phyloP scores from a whole-genome alignment of 495 filamentous ascomycete genomes.

The Xylaria intraflava region DNA sequence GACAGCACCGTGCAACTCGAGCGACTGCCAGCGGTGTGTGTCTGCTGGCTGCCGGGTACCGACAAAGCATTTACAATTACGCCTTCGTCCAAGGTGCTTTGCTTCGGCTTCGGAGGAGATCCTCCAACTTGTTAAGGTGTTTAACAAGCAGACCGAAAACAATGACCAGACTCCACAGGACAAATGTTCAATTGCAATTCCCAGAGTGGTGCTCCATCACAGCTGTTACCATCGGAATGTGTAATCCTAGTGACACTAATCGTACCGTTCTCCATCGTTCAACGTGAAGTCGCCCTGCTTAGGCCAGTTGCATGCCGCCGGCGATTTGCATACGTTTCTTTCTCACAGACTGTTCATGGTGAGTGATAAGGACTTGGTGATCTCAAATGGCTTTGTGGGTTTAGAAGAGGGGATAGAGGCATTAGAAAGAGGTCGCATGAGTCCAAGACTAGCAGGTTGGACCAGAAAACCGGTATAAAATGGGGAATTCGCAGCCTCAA shows the following conservation, averaged over 20 bases:
- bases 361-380: constrained; percentile 24
- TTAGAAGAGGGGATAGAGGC: constrained; percentile 15
- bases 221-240: constrained; percentile 21
- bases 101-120: too few relatives aligned
- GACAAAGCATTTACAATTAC: too few relatives aligned
- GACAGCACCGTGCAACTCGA: too few relatives aligned
- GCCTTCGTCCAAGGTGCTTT: too few relatives aligned
- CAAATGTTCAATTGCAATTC: constrained; percentile 24
- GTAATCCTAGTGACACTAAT: background rate
- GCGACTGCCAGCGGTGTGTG: too few relatives aligned
- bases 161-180: background rate
- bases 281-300: background rate
- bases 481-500: constrained; percentile 22
- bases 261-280: background rate
- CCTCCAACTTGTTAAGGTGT: too few relatives aligned
- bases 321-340: too few relatives aligned
- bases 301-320: background rate
- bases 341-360: too few relatives aligned
- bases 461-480: constrained; percentile 26
- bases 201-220: constrained; percentile 19
- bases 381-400: constrained; percentile 17
- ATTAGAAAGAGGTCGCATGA: constrained; percentile 15
- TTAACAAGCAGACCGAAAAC: too few relatives aligned
- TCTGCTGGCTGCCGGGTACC: too few relatives aligned
- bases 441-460: constrained; percentile 20